Percentiles rank a stretch among this genome's conserved stretches.
These are phyloP conservation scores for Baorangia bicolor DNA, from an alignment of 768 basidiomycete species.

Conservation along the genomic window DNA sequence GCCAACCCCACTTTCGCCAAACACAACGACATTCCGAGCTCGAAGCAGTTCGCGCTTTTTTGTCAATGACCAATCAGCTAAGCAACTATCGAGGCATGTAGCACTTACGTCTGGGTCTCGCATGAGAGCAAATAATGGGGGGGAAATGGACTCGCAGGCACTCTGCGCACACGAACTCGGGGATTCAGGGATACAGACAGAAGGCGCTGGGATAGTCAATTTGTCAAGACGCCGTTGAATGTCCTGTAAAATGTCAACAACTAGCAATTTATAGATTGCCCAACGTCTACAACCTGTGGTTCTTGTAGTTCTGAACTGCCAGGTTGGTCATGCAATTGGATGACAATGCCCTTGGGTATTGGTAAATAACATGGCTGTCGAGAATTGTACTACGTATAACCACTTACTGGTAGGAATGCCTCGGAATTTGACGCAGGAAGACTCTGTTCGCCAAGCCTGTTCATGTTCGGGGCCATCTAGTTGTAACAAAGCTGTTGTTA, in stretches of 20 bases:
- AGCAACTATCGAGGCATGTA: not conserved
- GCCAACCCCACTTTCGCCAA: conserved; percentile 40
- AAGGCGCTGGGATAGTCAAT: conserved; percentile 11
- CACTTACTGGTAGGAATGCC: conserved; percentile 3
- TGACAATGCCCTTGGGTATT: conserved; percentile 1
- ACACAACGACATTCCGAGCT: conserved; percentile 37
- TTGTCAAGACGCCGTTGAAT: conserved; percentile 4
- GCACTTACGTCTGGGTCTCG: conserved; percentile 7
- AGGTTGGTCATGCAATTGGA: conserved; percentile 1
- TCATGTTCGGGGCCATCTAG: conserved; percentile 3
- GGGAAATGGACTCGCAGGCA: conserved; percentile 8
- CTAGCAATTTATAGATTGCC: not conserved
- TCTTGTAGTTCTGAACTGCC: not conserved
- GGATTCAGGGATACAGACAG: not conserved
- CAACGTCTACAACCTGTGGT: not conserved
- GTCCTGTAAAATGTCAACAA: conserved; percentile 11
- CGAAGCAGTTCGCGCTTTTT: conserved; percentile 8
- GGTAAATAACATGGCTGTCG: conserved; percentile 1
- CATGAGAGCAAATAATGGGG: conserved; percentile 11
- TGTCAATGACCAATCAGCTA: not conserved
- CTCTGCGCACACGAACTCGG: conserved; percentile 4
- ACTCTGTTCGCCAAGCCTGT: not conserved
- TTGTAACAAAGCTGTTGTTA: not conserved
- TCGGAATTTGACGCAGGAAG: not conserved
- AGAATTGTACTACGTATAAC: not conserved